Base-by-base conservation (phyloP, 345 rosid genomes). In the Tarenaya hassleriana region DNA sequence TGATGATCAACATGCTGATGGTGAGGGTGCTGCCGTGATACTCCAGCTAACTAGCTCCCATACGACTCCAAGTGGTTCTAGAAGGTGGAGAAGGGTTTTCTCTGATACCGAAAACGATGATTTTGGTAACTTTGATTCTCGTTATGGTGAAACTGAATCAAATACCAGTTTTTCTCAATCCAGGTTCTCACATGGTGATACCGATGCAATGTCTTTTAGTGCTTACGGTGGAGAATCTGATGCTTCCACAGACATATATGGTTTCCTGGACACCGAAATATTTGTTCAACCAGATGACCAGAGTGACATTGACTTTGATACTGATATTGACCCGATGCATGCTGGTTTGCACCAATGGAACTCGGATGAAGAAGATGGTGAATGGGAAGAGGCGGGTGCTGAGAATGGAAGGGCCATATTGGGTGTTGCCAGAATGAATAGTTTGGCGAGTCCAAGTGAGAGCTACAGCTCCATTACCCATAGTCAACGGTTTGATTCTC, bases 251-350 rank as follows among this genome's bases (percentile, higher is more conserved):
- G 94, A 86, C 63, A 84, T 76, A 52, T 67, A 48, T 47, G 73
- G 75, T 60, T 63, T 77, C 39, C 55, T 77, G 19, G 86, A 78
- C 54, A 60, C 79, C 0, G 89, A 81, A 1, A 52, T 74, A 41
- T 67, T 76, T 57, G 41, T 71, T 55, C 78, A 65, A 31, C 77
- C 72, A 5, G 81, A 73, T 14, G 72, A 64, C 37, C 70, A 61
- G 56, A 81, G 82, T 57, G 74, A 76, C 62, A 13, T 73, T 57
- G 79, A 80, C 34, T 83, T 80, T 62, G 96, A 84, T 61, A 70
- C 82, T 58, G 96, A 86, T 70, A 86, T 91, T 42, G 98, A 91
- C 76, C 98, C 98, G 1, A 86, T 91, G 98, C 80, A 75, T 56
- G 82, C 96, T 63, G 87, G 85, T 67, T 51, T 73, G 38, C 62